Evolutionary conservation across 495 filamentous ascomycete species (phyloP), one percentile per base, ranked within the genome.

Genomic region (Lepraria neglecta): DNA sequence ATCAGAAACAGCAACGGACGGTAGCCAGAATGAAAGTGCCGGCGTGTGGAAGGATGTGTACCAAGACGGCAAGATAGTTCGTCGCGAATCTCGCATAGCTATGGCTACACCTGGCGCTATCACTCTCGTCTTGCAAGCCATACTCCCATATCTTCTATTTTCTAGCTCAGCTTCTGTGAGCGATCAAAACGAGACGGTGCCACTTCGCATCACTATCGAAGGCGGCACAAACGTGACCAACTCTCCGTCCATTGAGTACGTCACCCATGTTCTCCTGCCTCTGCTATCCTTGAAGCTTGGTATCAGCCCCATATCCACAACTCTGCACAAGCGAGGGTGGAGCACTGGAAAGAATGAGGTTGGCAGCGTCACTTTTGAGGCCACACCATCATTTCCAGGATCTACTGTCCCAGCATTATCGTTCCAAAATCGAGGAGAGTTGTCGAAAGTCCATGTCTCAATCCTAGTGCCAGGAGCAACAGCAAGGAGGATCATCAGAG

Each of bases 151-250:
- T 70, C 70, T 94, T 3, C 70, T 95, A 3, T 64, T 66, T 30
- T 50, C 50, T 51, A 38, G 14, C 47, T 59, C 52, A 21, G 53
- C 40, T 24, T 17, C 55, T 11, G 21, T 17, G 21, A 27, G 56
- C 17, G 59, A 30, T 7, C 35, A 35, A 21, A 21, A 56, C 14
- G 28, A 33, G 11, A 7, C 33, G 47, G 45, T 64, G 40, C 72
- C 71, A 28, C 47, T 71, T 15, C 64, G 74, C 19, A 68, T 92
- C 4, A 81, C 77, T 17, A 84, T 96, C 19, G 79, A 78, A 3
- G 91, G 91, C 19, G 90, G 90, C 17, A 94, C 90, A 2, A 92
- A 95, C 68, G 81, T 86, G 3, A 81, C 82, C 3, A 84, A 77
- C 59, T 87, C 88, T 0, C 85, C 84, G 31, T 89, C 85, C 4